Evolutionary conservation across 2,329 filamentous ascomycete genomes (phyloP), one percentile per base, ranked within the genome.

Genomic region (Scolecobasidium constrictum): DNA sequence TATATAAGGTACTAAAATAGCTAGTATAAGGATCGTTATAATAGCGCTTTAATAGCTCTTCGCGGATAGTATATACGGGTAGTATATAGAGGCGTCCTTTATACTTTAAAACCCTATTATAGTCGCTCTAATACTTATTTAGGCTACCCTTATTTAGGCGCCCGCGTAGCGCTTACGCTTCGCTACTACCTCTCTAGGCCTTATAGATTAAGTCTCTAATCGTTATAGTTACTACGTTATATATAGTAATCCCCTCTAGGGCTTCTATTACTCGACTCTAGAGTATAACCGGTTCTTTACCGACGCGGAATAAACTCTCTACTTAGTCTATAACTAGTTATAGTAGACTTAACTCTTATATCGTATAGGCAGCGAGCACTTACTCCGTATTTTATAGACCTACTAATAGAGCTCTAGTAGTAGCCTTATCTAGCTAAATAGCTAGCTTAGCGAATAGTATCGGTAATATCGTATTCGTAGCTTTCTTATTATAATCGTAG

Each of bases 401-500:
- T 41, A 31, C 38, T 41, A n/a, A 4, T 16, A 20, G 9, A 40
- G 34, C 7, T 12, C 19, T 5, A 15, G 28, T 23, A 44, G 6
- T 7, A 40, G 15, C 15, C 31, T 15, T 22, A 20, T 35, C 45
- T 49, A n/a, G n/a, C n/a, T n/a, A n/a, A n/a, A n/a, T n/a, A n/a
- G n/a, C n/a, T n/a, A n/a, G n/a, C n/a, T n/a, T n/a, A n/a, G n/a
- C n/a, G n/a, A n/a, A n/a, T n/a, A n/a, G n/a, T n/a, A n/a, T n/a
- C n/a, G n/a, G n/a, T n/a, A n/a, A n/a, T n/a, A n/a, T n/a, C n/a
- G n/a, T n/a, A n/a, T n/a, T n/a, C n/a, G n/a, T n/a, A n/a, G n/a
- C n/a, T n/a, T n/a, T n/a, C n/a, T n/a, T n/a, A n/a, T n/a, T n/a
- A n/a, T n/a, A n/a, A n/a, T n/a, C n/a, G n/a, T n/a, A n/a, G n/a